Percentiles rank a stretch among this genome's conserved stretches.
Conservation (phyloP, 306 rosid genomes). For the Rubus idaeus region DNA sequence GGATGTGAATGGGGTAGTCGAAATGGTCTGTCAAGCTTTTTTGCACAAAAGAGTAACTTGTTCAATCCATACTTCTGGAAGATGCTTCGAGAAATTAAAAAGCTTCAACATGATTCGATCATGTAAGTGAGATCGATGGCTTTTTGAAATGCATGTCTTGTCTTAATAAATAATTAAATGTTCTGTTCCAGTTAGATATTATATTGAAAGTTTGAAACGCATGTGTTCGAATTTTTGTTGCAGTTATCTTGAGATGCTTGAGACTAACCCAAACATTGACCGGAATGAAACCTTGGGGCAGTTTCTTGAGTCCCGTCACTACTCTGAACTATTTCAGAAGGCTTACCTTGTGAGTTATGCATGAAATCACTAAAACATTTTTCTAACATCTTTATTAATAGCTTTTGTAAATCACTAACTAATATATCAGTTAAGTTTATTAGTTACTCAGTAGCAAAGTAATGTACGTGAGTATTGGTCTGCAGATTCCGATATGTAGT, state of each 20-base stretch:
- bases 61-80: slow-evolving; percentile 71
- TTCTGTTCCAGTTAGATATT: neutral
- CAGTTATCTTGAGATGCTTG: slow-evolving; percentile 52
- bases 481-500: too few relatives aligned
- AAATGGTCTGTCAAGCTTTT: slow-evolving; percentile 70
- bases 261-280: slow-evolving; percentile 63
- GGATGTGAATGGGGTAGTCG: slow-evolving; percentile 90
- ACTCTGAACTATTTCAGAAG: slow-evolving; percentile 72
- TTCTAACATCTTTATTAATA: too few relatives aligned
- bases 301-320: slow-evolving; percentile 62
- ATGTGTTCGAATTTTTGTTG: slow-evolving; percentile 30
- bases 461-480: too few relatives aligned
- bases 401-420: neutral
- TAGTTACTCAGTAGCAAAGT: too few relatives aligned
- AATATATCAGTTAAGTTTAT: too few relatives aligned
- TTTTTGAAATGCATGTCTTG: too few relatives aligned
- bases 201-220: neutral
- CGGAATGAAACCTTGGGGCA: slow-evolving; percentile 70
- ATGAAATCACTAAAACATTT: slow-evolving; percentile 25
- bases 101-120: slow-evolving; percentile 63
- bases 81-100: slow-evolving; percentile 71
- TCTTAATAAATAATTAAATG: too few relatives aligned
- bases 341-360: slow-evolving; percentile 82
- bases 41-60: slow-evolving; percentile 69
- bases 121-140: slow-evolving; percentile 35